Percentiles rank a stretch among this genome's conserved stretches.
phyloP scores from a whole-genome alignment of 148 eudicot species.

The Amaranthus palmeri region DNA sequence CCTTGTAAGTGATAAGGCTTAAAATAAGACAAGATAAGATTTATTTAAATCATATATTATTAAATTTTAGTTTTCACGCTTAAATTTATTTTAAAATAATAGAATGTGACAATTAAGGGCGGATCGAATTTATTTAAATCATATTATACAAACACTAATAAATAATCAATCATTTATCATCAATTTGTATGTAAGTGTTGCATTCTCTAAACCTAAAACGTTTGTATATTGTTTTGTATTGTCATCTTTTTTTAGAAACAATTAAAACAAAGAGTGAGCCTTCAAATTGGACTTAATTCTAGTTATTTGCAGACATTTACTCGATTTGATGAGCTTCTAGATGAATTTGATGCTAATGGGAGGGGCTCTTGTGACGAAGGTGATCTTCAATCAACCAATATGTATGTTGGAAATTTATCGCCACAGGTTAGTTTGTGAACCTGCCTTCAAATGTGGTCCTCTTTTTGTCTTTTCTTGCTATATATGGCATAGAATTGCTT shows the following conservation, averaged over 20 bases:
- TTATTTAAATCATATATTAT: too few species aligned
- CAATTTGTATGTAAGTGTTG: too few species aligned
- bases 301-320: slow-evolving; percentile 46
- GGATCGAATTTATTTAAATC: too few species aligned
- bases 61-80: too few species aligned
- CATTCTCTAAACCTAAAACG: not conserved
- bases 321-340: slow-evolving; percentile 91
- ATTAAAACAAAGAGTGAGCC: too few species aligned
- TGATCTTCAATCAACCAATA: slow-evolving; percentile 96
- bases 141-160: too few species aligned
- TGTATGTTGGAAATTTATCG: slow-evolving; percentile 90
- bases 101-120: too few species aligned
- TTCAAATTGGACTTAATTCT: not conserved
- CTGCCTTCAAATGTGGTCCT: not conserved
- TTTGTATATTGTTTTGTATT: not conserved
- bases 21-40: too few species aligned
- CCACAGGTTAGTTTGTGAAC: slow-evolving; percentile 62
- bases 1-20: too few species aligned
- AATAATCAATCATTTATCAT: too few species aligned
- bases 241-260: not conserved
- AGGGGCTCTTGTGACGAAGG: slow-evolving; percentile 98
- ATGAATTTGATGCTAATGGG: slow-evolving; percentile 85
- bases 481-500: too few species aligned
- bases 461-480: not conserved
- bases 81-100: too few species aligned